Evolutionary conservation across 179 eudicot species (phyloP).

Genomic region (Gypsophila paniculata): DNA sequence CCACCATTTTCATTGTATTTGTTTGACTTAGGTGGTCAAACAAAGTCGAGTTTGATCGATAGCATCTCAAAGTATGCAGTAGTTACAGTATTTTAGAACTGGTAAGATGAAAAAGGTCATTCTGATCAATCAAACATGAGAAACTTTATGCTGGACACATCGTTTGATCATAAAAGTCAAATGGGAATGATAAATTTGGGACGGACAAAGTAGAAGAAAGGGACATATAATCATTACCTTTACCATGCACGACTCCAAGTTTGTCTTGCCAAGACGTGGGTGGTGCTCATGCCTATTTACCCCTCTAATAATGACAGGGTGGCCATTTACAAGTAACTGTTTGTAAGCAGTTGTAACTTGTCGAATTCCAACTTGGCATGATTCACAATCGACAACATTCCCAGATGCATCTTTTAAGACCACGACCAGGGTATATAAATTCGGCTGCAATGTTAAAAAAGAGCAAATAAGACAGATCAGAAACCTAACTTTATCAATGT

Average conservation of each 20-base stretch:
- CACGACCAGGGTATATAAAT: conserved; percentile 79
- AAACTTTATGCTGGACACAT: too few species aligned
- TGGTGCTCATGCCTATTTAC: conserved; percentile 96
- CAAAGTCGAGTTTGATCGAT: too few species aligned
- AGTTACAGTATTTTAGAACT: background rate
- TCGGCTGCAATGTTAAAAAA: conserved; percentile 58
- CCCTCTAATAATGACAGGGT: conserved; percentile 76
- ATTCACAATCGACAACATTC: conserved; percentile 76
- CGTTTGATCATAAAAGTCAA: background rate
- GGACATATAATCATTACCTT: conserved; percentile 44
- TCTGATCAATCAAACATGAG: background rate
- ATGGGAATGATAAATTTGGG: background rate
- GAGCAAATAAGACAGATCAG: conserved; percentile 15
- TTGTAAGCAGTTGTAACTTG: conserved; percentile 75
- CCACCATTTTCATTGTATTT: background rate
- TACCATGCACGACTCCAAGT: conserved; percentile 90
- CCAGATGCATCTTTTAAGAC: conserved; percentile 78
- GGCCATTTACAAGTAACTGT: conserved; percentile 91
- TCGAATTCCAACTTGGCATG: conserved; percentile 85
- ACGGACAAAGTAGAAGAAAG: background rate
- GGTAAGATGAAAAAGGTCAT: background rate
- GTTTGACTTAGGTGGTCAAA: background rate
- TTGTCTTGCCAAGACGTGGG: conserved; percentile 91
- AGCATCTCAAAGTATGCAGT: background rate
- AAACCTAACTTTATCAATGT: background rate